phyloP scores from a whole-genome alignment of 257 asterid species.

The Marsdenia floribunda region DNA sequence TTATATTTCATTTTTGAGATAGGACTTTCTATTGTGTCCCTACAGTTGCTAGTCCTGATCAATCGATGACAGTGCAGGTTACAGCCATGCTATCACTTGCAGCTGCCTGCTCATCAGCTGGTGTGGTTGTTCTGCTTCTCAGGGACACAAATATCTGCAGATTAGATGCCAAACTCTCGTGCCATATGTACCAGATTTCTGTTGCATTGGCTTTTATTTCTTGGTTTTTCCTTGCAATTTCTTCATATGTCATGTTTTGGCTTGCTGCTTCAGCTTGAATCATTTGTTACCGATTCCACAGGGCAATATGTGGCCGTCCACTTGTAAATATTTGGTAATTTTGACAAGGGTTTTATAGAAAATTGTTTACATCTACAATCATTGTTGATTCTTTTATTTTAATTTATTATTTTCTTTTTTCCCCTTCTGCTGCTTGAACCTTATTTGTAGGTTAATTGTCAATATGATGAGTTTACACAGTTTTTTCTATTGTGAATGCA shows the following conservation, averaged over 20 bases:
- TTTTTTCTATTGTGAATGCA: not conserved
- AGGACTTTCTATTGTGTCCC: not conserved
- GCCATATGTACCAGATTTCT: slow-evolving; percentile 64
- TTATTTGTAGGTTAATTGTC: not conserved
- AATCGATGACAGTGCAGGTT: slow-evolving; percentile 39
- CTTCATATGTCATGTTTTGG: slow-evolving; percentile 84
- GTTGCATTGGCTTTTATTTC: slow-evolving; percentile 69
- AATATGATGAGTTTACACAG: not conserved
- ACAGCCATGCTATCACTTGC: slow-evolving; percentile 79
- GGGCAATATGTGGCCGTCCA: not conserved
- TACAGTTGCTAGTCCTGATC: not conserved
- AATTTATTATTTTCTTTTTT: too few species aligned
- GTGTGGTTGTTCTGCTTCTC: slow-evolving; percentile 61
- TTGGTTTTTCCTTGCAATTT: slow-evolving; percentile 78
- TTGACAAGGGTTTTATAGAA: slow-evolving; percentile 4
- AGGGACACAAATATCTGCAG: slow-evolving; percentile 59
- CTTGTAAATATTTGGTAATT: slow-evolving; percentile 16
- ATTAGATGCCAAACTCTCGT: slow-evolving; percentile 35
- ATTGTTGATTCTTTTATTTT: not conserved
- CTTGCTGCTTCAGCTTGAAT: slow-evolving; percentile 58
- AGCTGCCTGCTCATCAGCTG: slow-evolving; percentile 90
- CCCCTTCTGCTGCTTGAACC: not conserved
- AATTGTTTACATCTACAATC: not conserved
- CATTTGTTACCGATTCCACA: slow-evolving; percentile 1
- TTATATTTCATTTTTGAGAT: not conserved